Evolutionary conservation across 192 early-diverging fungal genomes (phyloP).

Genomic region (Geranomyces variabilis): DNA sequence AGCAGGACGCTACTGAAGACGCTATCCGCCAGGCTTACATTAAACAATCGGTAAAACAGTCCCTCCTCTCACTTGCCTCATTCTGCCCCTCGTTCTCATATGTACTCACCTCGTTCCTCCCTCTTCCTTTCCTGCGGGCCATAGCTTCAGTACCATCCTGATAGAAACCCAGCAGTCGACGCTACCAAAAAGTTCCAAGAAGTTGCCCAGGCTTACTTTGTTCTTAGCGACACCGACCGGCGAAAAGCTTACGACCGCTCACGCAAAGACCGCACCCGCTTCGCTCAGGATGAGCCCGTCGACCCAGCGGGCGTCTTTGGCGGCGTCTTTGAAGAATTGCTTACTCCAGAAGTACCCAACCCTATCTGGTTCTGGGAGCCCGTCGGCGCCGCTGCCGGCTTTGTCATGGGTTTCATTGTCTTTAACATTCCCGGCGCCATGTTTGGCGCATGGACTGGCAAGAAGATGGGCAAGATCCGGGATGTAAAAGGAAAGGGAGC

Average conservation of each 20-base stretch:
- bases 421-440: constrained; percentile 57
- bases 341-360: constrained; percentile 66
- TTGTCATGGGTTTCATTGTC: constrained; percentile 66
- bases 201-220: constrained; percentile 81
- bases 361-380: constrained; percentile 67
- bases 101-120: neutral
- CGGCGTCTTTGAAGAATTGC: constrained; percentile 80
- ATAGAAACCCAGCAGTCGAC: constrained; percentile 55
- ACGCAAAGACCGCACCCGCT: constrained; percentile 13
- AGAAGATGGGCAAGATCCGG: constrained; percentile 50
- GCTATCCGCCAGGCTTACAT: constrained; percentile 84
- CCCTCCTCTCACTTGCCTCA: neutral
- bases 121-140: neutral
- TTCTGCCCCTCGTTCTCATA: neutral
- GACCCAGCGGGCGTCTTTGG: constrained; percentile 73
- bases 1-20: constrained; percentile 60
- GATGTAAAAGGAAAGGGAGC: constrained; percentile 53
- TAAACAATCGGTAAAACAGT: constrained; percentile 54
- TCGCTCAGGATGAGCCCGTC: constrained; percentile 33
- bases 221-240: constrained; percentile 58
- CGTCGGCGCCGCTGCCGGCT: constrained; percentile 70
- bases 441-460: constrained; percentile 46
- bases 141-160: constrained; percentile 55
- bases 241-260: constrained; percentile 40
- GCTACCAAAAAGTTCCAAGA: constrained; percentile 71